Conservation (phyloP, 345 rosid species). For the Eutrema japonicum region DNA sequence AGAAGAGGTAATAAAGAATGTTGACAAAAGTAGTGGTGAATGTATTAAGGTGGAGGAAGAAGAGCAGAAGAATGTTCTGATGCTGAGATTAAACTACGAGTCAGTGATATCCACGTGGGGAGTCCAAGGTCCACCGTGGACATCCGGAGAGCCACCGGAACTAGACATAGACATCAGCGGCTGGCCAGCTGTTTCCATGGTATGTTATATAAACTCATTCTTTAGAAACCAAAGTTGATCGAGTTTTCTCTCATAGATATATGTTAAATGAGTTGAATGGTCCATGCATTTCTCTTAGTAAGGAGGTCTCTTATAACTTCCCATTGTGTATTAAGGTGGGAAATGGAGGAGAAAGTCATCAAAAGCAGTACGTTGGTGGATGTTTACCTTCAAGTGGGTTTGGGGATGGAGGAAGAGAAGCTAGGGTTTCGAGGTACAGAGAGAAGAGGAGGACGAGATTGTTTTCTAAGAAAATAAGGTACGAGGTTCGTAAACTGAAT, state of each 20-base stretch:
- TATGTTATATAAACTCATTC: slow-evolving; percentile 40
- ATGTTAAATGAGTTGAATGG: background rate
- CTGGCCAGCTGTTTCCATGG: slow-evolving; percentile 62
- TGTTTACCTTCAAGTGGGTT: slow-evolving; percentile 28
- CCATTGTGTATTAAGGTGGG: slow-evolving; percentile 17
- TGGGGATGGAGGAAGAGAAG: slow-evolving; percentile 76
- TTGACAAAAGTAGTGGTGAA: slow-evolving; percentile 36
- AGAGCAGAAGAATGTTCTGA: slow-evolving; percentile 48
- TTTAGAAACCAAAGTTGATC: background rate
- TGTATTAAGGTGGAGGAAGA: slow-evolving; percentile 43
- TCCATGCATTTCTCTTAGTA: background rate
- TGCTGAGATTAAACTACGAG: slow-evolving; percentile 72
- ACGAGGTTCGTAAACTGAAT: slow-evolving; percentile 87
- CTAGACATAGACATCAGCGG: slow-evolving; percentile 52
- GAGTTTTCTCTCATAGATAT: background rate
- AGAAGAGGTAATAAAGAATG: slow-evolving; percentile 56
- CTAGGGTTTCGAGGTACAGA: slow-evolving; percentile 81
- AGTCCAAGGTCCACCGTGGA: slow-evolving; percentile 77
- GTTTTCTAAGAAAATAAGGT: slow-evolving; percentile 95
- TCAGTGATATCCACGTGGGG: slow-evolving; percentile 74
- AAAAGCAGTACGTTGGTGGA: slow-evolving; percentile 28
- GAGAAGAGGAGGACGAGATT: slow-evolving; percentile 86
- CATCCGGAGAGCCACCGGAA: slow-evolving; percentile 65
- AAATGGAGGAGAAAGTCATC: slow-evolving; percentile 10
- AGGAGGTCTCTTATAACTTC: too few relatives aligned